phyloP scores from a whole-genome alignment of 805 yeast genomes.

The Candida ascalaphidarum region DNA sequence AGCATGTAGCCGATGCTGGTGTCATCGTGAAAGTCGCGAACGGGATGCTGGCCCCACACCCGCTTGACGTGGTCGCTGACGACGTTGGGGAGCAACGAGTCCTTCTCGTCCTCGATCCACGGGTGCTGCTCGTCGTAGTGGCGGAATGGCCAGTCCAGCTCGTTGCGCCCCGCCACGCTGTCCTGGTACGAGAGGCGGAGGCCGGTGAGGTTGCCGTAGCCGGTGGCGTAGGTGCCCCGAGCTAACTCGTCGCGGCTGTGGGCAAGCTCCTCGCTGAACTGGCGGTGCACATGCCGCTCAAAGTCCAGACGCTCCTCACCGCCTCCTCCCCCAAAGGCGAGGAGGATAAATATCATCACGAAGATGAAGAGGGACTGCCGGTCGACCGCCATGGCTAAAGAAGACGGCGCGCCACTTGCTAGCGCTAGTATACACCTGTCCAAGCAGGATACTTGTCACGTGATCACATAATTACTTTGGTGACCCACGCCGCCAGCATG shows the following conservation, averaged over 20 bases:
- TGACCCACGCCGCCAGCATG: too few species aligned
- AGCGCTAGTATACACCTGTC: too few species aligned
- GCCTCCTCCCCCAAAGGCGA: constrained; percentile 19
- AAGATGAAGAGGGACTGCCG: constrained; percentile 27
- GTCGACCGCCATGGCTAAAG: too few species aligned
- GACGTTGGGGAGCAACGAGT: constrained; percentile 52
- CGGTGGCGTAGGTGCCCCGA: constrained; percentile 37
- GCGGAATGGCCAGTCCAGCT: constrained; percentile 53
- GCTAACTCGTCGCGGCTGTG: constrained; percentile 15
- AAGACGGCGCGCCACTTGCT: too few species aligned
- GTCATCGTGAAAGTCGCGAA: constrained; percentile 1
- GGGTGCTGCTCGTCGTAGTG: constrained; percentile 30
- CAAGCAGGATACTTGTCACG: too few species aligned
- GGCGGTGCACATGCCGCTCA: constrained; percentile 16
- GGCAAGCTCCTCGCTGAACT: constrained; percentile 15
- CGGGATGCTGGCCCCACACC: constrained; percentile 40
- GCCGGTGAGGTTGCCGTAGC: constrained; percentile 72
- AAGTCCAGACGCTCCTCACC: constrained; percentile 17
- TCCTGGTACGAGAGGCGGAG: constrained; percentile 59
- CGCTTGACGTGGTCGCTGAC: constrained; percentile 39
- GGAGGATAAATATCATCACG: constrained; percentile 25
- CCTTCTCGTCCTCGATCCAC: constrained; percentile 39
- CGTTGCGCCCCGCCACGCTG: constrained; percentile 33
- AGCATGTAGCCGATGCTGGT: constrained; percentile 17
- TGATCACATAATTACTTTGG: too few species aligned